These are phyloP conservation scores for Salix caprea DNA, from an alignment of 345 rosid genomes.

Conservation along the genomic window DNA sequence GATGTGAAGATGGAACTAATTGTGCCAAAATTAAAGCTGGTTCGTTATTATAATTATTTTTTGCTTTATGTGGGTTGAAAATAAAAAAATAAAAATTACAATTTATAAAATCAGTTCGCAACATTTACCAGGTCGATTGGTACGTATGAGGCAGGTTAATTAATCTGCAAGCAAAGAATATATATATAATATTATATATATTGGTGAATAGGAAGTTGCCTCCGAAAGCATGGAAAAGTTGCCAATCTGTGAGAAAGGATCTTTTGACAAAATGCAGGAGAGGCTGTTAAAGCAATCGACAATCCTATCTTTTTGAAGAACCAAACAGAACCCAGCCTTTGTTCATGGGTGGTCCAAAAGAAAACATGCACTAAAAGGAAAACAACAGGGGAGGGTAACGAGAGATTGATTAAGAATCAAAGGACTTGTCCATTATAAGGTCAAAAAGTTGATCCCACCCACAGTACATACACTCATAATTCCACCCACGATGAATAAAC, in stretches of 20 bases:
- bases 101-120: not conserved
- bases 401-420: slow-evolving; percentile 30
- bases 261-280: slow-evolving; percentile 20
- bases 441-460: slow-evolving; percentile 43
- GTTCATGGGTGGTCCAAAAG: slow-evolving; percentile 15
- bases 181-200: not conserved
- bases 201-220: slow-evolving; percentile 19
- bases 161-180: slow-evolving; percentile 17
- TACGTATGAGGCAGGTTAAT: not conserved
- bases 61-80: too few species aligned
- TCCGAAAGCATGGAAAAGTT: slow-evolving; percentile 24
- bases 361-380: slow-evolving; percentile 15
- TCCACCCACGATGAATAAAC: slow-evolving; percentile 36
- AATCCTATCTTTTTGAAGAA: slow-evolving; percentile 21
- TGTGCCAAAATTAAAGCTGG: too few species aligned
- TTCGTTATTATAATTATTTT: too few species aligned
- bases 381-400: slow-evolving; percentile 14
- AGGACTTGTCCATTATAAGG: slow-evolving; percentile 35
- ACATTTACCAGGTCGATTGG: not conserved
- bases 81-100: too few species aligned
- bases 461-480: slow-evolving; percentile 35
- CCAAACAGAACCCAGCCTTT: slow-evolving; percentile 25
- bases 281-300: not conserved
- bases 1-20: not conserved
- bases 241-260: slow-evolving; percentile 7